Conservation (phyloP, 2,329 filamentous ascomycete genomes). For the Huntiella decipiens region DNA sequence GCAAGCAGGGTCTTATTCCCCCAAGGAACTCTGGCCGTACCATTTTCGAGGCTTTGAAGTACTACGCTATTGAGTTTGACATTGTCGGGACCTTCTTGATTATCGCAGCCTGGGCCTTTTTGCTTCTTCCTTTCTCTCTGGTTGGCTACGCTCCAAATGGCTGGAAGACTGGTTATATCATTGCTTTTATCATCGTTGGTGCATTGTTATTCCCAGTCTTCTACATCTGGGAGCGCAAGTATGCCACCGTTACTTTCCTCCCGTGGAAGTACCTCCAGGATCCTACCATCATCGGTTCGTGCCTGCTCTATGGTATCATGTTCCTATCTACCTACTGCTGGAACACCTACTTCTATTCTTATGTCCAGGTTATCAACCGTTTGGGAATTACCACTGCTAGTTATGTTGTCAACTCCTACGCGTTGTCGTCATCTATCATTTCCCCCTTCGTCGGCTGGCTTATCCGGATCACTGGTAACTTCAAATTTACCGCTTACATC, state of each 20-base stretch:
- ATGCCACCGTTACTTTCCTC: constrained; percentile 38
- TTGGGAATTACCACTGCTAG: constrained; percentile 21
- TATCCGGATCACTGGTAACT: constrained; percentile 27
- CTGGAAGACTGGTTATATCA: constrained; percentile 26
- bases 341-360: constrained; percentile 33
- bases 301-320: constrained; percentile 22
- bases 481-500: constrained; percentile 23
- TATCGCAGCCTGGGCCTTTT: constrained; percentile 30
- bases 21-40: constrained; percentile 26
- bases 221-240: constrained; percentile 35
- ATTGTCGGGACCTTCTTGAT: constrained; percentile 32
- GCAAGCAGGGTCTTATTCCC: constrained; percentile 27
- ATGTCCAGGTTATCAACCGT: constrained; percentile 27
- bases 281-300: constrained; percentile 28
- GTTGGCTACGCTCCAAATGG: constrained; percentile 18
- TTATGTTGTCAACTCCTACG: constrained; percentile 27
- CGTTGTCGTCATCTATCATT: constrained; percentile 27
- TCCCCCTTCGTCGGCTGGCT: constrained; percentile 25
- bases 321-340: constrained; percentile 24
- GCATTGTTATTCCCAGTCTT: constrained; percentile 28
- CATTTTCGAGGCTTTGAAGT: constrained; percentile 24
- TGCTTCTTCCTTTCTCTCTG: constrained; percentile 32
- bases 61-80: constrained; percentile 42
- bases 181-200: constrained; percentile 32
- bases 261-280: constrained; percentile 31